Base-by-base conservation (phyloP, 2,329 filamentous ascomycete species). In the Plectosphaerella plurivora region DNA sequence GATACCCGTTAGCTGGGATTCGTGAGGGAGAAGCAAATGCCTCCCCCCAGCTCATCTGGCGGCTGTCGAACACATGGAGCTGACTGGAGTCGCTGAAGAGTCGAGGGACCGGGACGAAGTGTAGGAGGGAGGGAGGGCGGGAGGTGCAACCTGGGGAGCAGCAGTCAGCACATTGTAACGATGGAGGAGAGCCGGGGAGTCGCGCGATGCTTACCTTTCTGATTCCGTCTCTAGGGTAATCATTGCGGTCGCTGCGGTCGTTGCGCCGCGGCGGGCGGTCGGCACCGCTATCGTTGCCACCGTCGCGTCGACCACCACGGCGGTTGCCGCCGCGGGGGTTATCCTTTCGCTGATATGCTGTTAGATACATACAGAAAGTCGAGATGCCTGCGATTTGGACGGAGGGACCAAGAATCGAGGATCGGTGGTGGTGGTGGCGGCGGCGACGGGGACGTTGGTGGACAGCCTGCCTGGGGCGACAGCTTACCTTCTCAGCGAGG, bases 171-270 rank as follows among this genome's bases (percentile, higher is more conserved):
- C 63, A 66, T 61, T 64, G 67, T 64, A 3, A 36, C 16, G 3
- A 39, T 28, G 37, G 45, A 59, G 61, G 61, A 12, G 28, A 8
- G 28, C 7, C 8, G 11, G 37, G n/a, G 42, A 51, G 47, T 48
- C 39, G 54, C 48, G 35, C 42, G 37, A 24, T 44, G 12, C 65
- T 45, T 70, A 93, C 91, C 91, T 95, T 95, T 91, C 87, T 92
- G 69, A 93, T 82, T 73, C 89, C 89, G 74, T 94, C 89, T 73
- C 89, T 87, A 65, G 88, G 87, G 62, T 81, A 86, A 46, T 72
- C 67, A 37, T 75, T 70, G 41, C 67, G 67, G 51, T 70, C 67
- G 39, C 74, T 70, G 39, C 67, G 67, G 51, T 70, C 70, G 36
- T 71, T 65, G 47, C 63, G 62, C 45, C 56, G 49, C 48, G 55